Evolutionary conservation across 1,139 yeast genomes (phyloP), one percentile per base, ranked within the genome.

Genomic region (Lodderomyces pseudojiufengensis): DNA sequence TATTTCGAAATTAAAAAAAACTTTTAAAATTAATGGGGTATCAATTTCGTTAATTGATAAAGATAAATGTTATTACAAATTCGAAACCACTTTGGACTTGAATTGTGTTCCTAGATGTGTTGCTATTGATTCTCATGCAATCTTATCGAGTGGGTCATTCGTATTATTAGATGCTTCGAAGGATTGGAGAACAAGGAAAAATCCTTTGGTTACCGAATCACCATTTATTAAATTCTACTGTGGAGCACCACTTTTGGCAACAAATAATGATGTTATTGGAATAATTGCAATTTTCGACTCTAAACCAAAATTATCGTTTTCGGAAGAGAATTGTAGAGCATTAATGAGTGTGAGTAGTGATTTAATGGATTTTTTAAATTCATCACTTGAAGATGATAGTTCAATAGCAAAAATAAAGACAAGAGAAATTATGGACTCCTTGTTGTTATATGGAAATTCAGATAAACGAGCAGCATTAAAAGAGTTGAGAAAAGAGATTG

Each of bases 41-140:
- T 62, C 82, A 0, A 70, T 83, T 12, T 78, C 87, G 3, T 40
- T 82, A 9, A 49, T 83, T n/a, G 76, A 73, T 39, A 54, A 65
- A 8, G 59, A 59, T 14, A 61, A 63, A 34, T 82, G 77, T 33
- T 41, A 67, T 5, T 64, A 78, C 20, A 77, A 78, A 49, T 64
- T 63, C 45, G 73, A 74, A 39, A 66, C 73, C 2, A 54, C 67
- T 16, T 61, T 78, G 13, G 70, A 69, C 16, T 58, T 65, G 41
- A 59, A 58, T n/a, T 73, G 70, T 37, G 63, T 78, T 29, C 76
- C 83, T 5, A 61, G 85, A 35, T 61, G 59, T 27, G 63, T 77
- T 1, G 78, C 86, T 1, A 57, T 83, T 29, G 90, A 83, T 54
- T 77, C 78, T 4, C 90, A 83, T 57, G 67, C 86, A 0, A 65